phyloP scores from a whole-genome alignment of 2,329 filamentous ascomycete genomes.

The Colletotrichum lentis region DNA sequence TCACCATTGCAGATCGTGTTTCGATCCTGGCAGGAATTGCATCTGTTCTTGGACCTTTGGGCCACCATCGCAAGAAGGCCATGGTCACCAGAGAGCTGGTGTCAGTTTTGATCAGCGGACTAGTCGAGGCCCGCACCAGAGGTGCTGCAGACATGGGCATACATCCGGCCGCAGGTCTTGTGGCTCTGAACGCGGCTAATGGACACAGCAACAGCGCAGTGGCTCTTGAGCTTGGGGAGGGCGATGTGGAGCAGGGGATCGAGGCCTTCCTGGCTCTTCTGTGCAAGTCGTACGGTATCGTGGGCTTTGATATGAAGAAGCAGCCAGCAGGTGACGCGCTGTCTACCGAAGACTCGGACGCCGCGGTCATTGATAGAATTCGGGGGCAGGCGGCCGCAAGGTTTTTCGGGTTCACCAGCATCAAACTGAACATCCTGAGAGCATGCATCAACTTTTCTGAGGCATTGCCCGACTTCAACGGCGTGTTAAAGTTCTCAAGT shows the following conservation, averaged over 20 bases:
- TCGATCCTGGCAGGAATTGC: conserved; percentile 86
- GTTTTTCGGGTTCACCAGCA: conserved; percentile 77
- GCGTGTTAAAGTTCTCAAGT: conserved; percentile 87
- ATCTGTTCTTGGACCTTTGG: conserved; percentile 81
- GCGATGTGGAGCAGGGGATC: conserved; percentile 72
- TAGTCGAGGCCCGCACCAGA: conserved; percentile 89
- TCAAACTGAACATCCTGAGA: conserved; percentile 87
- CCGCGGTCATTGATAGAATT: conserved; percentile 64
- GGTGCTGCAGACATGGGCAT: conserved; percentile 97
- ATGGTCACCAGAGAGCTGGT: conserved; percentile 89
- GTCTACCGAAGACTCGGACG: conserved; percentile 58
- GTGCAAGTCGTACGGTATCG: conserved; percentile 71
- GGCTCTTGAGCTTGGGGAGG: conserved; percentile 68
- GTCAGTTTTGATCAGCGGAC: conserved; percentile 79
- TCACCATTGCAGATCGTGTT: conserved; percentile 79
- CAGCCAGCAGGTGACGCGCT: conserved; percentile 41
- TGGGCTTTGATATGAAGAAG: conserved; percentile 55
- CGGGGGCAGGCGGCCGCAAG: conserved; percentile 64
- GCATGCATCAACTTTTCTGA: conserved; percentile 95
- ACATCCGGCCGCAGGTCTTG: conserved; percentile 88
- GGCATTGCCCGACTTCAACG: conserved; percentile 88
- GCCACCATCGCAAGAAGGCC: conserved; percentile 87
- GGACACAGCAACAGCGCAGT: conserved; percentile 60
- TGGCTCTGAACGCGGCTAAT: conserved; percentile 69
- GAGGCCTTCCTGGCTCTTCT: conserved; percentile 68